phyloP scores from a whole-genome alignment of 345 rosid species.

The Eucalyptus erythrocorys region DNA sequence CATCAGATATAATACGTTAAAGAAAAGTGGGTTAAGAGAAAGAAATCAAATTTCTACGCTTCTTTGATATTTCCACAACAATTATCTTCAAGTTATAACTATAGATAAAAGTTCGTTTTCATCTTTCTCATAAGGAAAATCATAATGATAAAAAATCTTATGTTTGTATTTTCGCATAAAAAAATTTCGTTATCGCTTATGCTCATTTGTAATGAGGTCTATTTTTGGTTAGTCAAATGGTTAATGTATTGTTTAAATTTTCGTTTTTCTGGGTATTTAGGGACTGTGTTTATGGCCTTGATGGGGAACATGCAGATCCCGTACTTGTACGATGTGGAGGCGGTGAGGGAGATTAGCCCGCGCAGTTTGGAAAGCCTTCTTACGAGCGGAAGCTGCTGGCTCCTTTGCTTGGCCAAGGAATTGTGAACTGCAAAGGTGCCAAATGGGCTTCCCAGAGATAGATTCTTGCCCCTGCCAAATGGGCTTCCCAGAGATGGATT shows the following conservation, averaged over 20 bases:
- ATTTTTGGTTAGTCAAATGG: background rate
- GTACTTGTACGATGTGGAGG: background rate
- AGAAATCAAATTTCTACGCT: fast-evolving
- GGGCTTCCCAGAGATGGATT: background rate
- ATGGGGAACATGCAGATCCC: constrained; percentile 1
- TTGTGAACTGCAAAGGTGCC: background rate
- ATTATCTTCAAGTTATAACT: fast-evolving
- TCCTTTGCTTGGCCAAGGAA: background rate
- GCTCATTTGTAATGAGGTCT: background rate
- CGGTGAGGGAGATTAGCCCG: background rate
- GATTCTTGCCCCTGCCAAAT: background rate
- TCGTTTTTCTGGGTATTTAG: background rate
- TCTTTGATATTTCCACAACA: fast-evolving
- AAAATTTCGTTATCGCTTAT: fast-evolving
- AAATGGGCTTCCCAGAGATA: background rate
- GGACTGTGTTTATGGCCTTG: background rate
- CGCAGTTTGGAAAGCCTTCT: background rate
- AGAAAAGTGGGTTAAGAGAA: too few relatives aligned
- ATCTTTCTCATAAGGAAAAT: too few relatives aligned
- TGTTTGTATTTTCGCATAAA: too few relatives aligned
- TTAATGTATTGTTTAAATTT: background rate
- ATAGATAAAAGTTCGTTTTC: fast-evolving
- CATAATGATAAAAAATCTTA: too few relatives aligned
- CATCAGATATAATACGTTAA: too few relatives aligned
- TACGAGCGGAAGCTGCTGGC: background rate